Percentiles rank a stretch among this genome's conserved stretches.
Conservation (phyloP, 495 filamentous ascomycete genomes). For the Aspergillus ellipticus region DNA sequence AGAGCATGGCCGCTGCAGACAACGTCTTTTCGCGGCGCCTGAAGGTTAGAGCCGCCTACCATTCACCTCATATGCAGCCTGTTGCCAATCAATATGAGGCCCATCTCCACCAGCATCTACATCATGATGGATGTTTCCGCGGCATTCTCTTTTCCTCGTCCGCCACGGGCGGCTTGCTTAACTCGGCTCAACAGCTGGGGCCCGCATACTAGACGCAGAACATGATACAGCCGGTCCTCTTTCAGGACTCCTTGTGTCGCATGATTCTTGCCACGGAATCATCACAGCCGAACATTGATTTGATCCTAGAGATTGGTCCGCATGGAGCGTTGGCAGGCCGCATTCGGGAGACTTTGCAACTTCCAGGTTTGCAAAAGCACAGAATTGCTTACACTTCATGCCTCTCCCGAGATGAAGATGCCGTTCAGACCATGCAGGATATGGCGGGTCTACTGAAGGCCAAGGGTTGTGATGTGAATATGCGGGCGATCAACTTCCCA, state of each 20-base stretch:
- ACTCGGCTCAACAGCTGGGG: no score
- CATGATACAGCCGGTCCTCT: conserved; percentile 25
- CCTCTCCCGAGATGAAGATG: conserved; percentile 12
- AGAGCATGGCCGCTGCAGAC: background rate
- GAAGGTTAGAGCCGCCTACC: background rate
- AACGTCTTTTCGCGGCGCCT: background rate
- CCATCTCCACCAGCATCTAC: no score
- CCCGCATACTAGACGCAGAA: conserved; percentile 38
- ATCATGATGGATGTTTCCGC: no score
- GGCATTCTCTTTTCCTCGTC: no score
- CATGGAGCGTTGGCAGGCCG: conserved; percentile 55
- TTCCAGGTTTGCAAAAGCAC: background rate
- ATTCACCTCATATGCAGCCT: background rate
- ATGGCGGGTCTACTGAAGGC: no score
- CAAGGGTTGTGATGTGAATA: no score
- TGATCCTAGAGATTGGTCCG: conserved; percentile 53
- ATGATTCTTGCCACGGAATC: no score
- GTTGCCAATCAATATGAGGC: background rate
- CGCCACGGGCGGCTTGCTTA: no score
- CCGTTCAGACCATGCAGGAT: background rate
- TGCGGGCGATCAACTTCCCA: no score
- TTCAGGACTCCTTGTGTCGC: conserved; percentile 22
- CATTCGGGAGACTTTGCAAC: conserved; percentile 45
- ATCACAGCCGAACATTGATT: no score
- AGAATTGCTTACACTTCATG: conserved; percentile 6